Base-by-base conservation (phyloP, 2,329 filamentous ascomycete genomes). In the Cladosporium sp. region DNA sequence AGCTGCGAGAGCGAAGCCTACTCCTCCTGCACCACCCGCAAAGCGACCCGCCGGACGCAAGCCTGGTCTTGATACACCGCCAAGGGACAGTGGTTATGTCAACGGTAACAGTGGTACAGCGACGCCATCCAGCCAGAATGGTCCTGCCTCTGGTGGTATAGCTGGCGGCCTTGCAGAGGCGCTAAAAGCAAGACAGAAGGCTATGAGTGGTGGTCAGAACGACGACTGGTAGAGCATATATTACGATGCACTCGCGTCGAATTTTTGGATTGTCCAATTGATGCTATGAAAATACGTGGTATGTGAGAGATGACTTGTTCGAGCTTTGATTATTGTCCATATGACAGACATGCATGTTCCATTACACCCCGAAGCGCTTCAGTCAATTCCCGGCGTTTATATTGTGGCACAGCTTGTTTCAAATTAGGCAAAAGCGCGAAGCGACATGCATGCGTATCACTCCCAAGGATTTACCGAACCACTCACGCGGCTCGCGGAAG, bases 21-120 rank as follows among this genome's bases (percentile, higher is more conserved):
- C 87, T 11, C 90, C 92, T 2, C 91, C 92, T 3, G 88, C 88
- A 28, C 92, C 90, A 26, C 93, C 92, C 2, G 88, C 87, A 14
- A 97, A 96, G 80, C 85, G 94, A 26, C 93, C 93, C 1, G 88
- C 84, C 26, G 83, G 85, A 28, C 88, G 89, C 67, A 96, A 95
- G 78, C 89, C 91, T 0, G 87, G 85, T 0, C 84, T 88, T 18
- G 82, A 86, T 53, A 86, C 82, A 18, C 82, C 86, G 57, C 87
- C 90, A 37, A 86, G 94, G 61, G 93, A 97, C 69, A 81, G 79
- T 64, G 82, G 80, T 18, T 83, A 83, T 67, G 78, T 77, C 46
- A 80, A 78, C 65, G 77, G 77, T 3, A 78, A 78, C 64, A 72
- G 73, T 29, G 77, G 78, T 5, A 67, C 69, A 31, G 74, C 78